Percentiles rank a stretch among this genome's conserved stretches.
These are phyloP conservation scores for Trypanosoma avium DNA, from an alignment of 208 protist genomes.

Conservation along the genomic window DNA sequence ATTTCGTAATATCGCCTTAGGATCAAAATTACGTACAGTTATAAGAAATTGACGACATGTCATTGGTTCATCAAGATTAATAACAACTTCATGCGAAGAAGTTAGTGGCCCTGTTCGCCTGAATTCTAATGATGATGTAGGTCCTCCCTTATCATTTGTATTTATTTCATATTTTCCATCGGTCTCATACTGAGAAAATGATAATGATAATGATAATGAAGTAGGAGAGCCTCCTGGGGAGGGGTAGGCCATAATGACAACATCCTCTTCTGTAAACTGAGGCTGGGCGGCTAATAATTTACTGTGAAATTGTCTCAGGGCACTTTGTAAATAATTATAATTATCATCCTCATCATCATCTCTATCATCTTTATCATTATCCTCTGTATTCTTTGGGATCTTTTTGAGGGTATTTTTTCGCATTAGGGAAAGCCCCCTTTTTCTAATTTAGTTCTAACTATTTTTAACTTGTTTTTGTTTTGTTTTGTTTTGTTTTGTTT, in stretches of 20 bases:
- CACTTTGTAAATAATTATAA: constrained; percentile 27
- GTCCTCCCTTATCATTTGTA: too few relatives aligned
- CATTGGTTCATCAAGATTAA: constrained; percentile 53
- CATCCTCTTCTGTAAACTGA: constrained; percentile 78
- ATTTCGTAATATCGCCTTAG: constrained; percentile 53
- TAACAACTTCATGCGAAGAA: background rate
- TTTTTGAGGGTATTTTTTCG: too few relatives aligned
- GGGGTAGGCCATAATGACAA: constrained; percentile 61
- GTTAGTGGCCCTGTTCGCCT: constrained; percentile 16
- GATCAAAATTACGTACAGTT: constrained; percentile 71
- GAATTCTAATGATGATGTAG: too few relatives aligned
- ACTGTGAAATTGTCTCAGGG: constrained; percentile 56
- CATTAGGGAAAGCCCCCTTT: too few relatives aligned
- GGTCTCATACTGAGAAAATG: background rate
- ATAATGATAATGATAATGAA: too few relatives aligned
- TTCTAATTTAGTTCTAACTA: too few relatives aligned
- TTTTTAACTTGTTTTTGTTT: background rate
- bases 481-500: background rate
- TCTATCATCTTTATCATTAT: too few relatives aligned
- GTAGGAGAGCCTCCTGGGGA: constrained; percentile 23
- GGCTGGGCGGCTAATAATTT: constrained; percentile 71
- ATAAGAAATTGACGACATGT: constrained; percentile 56
- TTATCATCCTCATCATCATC: constrained; percentile 41
- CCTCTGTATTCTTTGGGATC: too few relatives aligned
- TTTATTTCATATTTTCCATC: too few relatives aligned